Evolutionary conservation across 108 stramenopile genomes (phyloP).

Genomic region (Nitzschia inconspicua): DNA sequence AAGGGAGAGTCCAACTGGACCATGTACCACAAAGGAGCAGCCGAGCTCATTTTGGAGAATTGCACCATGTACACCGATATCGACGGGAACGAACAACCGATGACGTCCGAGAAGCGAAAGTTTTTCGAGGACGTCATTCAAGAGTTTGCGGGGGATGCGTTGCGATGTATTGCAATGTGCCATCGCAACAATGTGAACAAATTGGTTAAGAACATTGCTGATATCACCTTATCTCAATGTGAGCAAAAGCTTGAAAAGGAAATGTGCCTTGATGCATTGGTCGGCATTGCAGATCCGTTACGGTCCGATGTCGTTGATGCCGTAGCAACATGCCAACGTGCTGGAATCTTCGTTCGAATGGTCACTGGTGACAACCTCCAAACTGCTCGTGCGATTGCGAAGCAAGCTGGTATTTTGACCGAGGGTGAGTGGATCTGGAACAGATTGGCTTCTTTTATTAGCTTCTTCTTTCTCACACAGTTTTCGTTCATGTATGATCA

Average conservation of each 20-base stretch:
- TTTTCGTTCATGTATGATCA: conserved; percentile 5
- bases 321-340: conserved; percentile 84
- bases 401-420: conserved; percentile 85
- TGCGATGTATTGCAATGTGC: conserved; percentile 67
- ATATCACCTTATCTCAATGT: conserved; percentile 31
- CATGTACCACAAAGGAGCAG: conserved; percentile 77
- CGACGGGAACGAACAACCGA: conserved; percentile 49
- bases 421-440: conserved; percentile 36
- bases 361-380: conserved; percentile 96
- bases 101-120: conserved; percentile 47
- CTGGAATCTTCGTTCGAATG: conserved; percentile 95
- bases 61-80: conserved; percentile 52
- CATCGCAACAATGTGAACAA: conserved; percentile 46
- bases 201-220: conserved; percentile 22
- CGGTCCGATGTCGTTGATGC: conserved; percentile 88
- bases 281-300: conserved; percentile 91
- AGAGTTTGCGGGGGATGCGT: conserved; percentile 51
- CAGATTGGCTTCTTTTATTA: conserved; percentile 7
- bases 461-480: conserved; percentile 30
- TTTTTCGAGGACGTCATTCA: conserved; percentile 42
- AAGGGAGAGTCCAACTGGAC: conserved; percentile 34
- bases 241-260: conserved; percentile 52
- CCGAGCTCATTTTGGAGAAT: conserved; percentile 54
- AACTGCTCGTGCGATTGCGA: conserved; percentile 92
- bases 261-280: conserved; percentile 74